These are phyloP conservation scores for Hericium coralloides DNA, from an alignment of 768 basidiomycete genomes.

Conservation along the genomic window DNA sequence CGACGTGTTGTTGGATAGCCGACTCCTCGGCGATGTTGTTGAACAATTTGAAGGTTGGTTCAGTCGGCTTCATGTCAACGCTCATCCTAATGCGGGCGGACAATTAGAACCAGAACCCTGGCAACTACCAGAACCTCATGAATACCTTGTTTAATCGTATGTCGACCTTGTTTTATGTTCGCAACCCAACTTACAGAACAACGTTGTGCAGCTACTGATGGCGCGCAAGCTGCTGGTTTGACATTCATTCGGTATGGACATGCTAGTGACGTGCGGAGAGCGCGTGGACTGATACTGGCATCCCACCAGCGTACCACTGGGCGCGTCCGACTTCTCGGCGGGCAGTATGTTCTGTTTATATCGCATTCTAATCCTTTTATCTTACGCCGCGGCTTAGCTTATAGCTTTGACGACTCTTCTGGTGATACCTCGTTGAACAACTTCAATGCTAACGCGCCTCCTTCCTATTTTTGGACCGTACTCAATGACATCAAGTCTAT, in stretches of 20 bases:
- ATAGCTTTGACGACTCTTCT: slow-evolving; percentile 22
- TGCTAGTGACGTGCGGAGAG: neutral
- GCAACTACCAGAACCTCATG: slow-evolving; percentile 21
- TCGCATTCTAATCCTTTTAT: neutral
- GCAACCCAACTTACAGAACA: neutral
- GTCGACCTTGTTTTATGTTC: neutral
- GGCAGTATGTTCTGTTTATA: slow-evolving; percentile 5
- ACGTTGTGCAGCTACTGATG: slow-evolving; percentile 17
- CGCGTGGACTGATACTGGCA: slow-evolving; percentile 16
- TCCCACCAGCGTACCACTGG: slow-evolving; percentile 21
- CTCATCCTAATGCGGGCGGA: neutral
- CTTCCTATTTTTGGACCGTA: slow-evolving; percentile 24
- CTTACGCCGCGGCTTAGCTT: slow-evolving; percentile 11
- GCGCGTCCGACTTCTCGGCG: slow-evolving; percentile 26
- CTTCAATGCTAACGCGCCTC: slow-evolving; percentile 22
- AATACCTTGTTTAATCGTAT: slow-evolving; percentile 22
- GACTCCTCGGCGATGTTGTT: slow-evolving; percentile 20
- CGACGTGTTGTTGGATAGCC: slow-evolving; percentile 5
- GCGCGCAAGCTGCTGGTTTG: slow-evolving; percentile 21
- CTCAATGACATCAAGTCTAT: slow-evolving; percentile 22
- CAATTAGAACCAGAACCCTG: slow-evolving; percentile 16
- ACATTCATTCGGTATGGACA: slow-evolving; percentile 18
- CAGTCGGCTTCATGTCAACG: neutral
- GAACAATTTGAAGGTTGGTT: slow-evolving; percentile 18
- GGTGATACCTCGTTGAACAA: slow-evolving; percentile 20